These are phyloP conservation scores for Podaxis mareebaensis DNA, from an alignment of 768 basidiomycete genomes.

Conservation along the genomic window DNA sequence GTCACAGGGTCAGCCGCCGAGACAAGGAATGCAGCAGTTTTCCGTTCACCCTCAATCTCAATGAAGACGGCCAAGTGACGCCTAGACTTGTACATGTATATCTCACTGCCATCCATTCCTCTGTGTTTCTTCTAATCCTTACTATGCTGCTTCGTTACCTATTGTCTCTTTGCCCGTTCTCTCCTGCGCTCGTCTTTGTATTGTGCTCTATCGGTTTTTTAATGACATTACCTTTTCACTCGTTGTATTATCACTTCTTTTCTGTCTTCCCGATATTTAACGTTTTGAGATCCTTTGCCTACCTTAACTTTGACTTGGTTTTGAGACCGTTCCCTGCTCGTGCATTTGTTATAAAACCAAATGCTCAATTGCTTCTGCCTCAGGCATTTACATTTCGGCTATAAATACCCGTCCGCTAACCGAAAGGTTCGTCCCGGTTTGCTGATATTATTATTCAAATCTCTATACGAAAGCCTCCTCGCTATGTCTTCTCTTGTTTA, in stretches of 20 bases:
- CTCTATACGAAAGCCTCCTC: too few species aligned
- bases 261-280: neutral
- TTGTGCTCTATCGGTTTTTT: neutral
- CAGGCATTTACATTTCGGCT: too few species aligned
- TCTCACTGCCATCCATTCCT: neutral
- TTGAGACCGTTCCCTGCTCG: neutral
- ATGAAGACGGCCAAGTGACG: neutral
- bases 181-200: neutral
- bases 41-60: slow-evolving; percentile 26
- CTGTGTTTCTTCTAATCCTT: neutral
- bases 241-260: neutral
- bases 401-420: neutral
- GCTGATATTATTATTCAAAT: neutral
- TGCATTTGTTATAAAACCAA: neutral
- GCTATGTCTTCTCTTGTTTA: too few species aligned
- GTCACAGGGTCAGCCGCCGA: slow-evolving; percentile 18
- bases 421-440: neutral
- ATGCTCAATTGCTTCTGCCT: neutral
- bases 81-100: neutral
- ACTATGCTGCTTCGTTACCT: neutral
- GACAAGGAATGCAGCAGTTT: slow-evolving; percentile 27
- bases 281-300: neutral
- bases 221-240: neutral
- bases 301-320: neutral
- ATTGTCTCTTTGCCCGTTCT: neutral